phyloP scores from a whole-genome alignment of 2,329 filamentous ascomycete species.

The Fusarium algeriense region DNA sequence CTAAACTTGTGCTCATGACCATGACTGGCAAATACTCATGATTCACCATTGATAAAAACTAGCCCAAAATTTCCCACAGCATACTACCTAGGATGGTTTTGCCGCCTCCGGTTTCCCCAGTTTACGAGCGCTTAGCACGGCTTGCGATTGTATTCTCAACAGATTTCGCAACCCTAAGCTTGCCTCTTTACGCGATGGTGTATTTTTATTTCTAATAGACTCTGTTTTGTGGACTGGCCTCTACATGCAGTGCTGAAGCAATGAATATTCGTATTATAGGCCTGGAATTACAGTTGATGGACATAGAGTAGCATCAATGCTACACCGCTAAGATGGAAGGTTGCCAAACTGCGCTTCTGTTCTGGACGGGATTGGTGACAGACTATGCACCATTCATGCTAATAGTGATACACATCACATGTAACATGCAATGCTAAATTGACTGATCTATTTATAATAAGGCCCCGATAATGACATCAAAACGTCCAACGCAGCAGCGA shows the following conservation, averaged over 20 bases:
- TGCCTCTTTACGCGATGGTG: neutral
- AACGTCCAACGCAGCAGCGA: neutral
- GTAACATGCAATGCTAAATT: neutral
- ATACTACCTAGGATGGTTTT: neutral
- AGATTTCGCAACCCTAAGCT: neutral
- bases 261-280: neutral
- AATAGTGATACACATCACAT: neutral
- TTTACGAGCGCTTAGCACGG: neutral
- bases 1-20: neutral
- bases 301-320: neutral
- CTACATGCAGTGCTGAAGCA: neutral
- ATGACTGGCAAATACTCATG: neutral
- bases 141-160: neutral
- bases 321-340: neutral
- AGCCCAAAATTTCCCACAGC: neutral
- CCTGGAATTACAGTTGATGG: neutral
- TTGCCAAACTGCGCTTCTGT: neutral
- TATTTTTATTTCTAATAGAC: neutral
- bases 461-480: neutral
- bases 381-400: neutral
- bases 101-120: neutral
- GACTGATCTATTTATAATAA: neutral
- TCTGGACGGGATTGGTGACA: neutral
- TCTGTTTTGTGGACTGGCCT: neutral
- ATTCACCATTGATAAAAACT: constrained; percentile 10